A percentile compares a stretch with the other conserved stretches of the same genome.
Conservation (phyloP, 192 early-diverging fungal genomes). For the Dissophora ornata region DNA sequence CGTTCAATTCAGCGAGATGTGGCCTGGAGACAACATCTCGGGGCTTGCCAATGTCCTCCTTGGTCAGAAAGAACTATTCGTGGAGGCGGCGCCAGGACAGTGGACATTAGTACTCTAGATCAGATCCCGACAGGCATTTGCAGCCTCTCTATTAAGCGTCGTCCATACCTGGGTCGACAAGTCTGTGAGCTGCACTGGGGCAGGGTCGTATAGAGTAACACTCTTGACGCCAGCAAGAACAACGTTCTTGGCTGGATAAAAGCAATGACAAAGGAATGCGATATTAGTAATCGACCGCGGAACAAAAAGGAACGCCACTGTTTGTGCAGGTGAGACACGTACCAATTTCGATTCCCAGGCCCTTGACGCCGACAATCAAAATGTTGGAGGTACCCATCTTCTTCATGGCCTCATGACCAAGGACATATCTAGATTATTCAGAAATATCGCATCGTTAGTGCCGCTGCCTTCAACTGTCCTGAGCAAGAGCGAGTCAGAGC, state of each 20-base stretch:
- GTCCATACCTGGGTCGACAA: constrained; percentile 84
- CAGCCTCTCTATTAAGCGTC: no score
- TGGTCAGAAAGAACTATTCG: constrained; percentile 87
- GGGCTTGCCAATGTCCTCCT: constrained; percentile 87
- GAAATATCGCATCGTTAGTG: background rate
- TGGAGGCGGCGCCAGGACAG: no score
- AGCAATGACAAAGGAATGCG: background rate
- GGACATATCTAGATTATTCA: constrained; percentile 75
- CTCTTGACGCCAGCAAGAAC: constrained; percentile 99
- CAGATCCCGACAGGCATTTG: no score
- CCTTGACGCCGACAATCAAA: constrained; percentile 94
- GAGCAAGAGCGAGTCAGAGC: no score
- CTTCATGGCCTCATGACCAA: constrained; percentile 96
- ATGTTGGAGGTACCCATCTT: constrained; percentile 98
- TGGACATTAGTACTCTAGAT: no score
- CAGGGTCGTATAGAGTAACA: constrained; percentile 93
- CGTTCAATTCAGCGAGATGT: constrained; percentile 94
- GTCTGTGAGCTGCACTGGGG: constrained; percentile 79
- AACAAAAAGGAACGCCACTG: background rate
- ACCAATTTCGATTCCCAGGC: constrained; percentile 98
- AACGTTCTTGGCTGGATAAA: constrained; percentile 90
- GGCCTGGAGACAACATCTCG: constrained; percentile 80
- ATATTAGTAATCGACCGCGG: background rate
- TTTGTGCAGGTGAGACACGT: constrained; percentile 10
- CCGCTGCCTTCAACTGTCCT: no score